phyloP scores from a whole-genome alignment of 78 protist species.

The Emiliania huxleyi region DNA sequence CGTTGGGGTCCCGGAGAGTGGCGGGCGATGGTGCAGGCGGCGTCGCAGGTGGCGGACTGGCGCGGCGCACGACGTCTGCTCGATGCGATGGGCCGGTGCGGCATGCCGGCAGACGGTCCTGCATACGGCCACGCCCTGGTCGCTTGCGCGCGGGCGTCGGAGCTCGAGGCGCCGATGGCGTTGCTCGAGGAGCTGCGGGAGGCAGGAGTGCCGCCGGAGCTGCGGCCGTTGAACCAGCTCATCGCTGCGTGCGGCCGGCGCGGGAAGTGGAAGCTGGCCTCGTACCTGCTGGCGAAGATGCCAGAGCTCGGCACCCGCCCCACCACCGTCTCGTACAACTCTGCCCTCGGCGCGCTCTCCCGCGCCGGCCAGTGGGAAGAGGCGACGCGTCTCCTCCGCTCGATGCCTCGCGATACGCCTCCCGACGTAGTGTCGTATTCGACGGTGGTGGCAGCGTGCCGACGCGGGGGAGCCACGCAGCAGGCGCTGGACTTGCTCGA shows the following conservation, averaged over 20 bases:
- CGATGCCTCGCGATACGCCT: neutral
- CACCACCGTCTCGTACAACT: neutral
- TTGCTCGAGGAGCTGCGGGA: neutral
- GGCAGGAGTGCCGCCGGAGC: neutral
- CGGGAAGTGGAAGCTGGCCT: neutral
- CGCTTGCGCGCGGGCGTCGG: neutral
- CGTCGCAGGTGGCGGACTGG: neutral
- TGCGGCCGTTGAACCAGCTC: neutral
- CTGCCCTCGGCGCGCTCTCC: neutral
- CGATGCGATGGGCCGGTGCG: neutral
- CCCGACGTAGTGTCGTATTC: neutral
- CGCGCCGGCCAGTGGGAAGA: neutral
- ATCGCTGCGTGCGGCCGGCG: neutral
- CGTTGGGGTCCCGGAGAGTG: neutral
- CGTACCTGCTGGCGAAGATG: neutral
- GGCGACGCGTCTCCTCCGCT: neutral
- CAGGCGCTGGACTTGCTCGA: neutral
- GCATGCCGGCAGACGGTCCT: neutral
- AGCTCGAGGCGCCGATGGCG: neutral
- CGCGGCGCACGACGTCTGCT: neutral
- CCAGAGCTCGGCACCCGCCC: neutral
- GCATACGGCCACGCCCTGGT: neutral
- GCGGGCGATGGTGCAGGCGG: constrained; percentile 9
- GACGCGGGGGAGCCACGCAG: neutral
- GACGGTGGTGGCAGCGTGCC: neutral